phyloP scores from a whole-genome alignment of 768 basidiomycete species.

The Naematelia aurantialba region DNA sequence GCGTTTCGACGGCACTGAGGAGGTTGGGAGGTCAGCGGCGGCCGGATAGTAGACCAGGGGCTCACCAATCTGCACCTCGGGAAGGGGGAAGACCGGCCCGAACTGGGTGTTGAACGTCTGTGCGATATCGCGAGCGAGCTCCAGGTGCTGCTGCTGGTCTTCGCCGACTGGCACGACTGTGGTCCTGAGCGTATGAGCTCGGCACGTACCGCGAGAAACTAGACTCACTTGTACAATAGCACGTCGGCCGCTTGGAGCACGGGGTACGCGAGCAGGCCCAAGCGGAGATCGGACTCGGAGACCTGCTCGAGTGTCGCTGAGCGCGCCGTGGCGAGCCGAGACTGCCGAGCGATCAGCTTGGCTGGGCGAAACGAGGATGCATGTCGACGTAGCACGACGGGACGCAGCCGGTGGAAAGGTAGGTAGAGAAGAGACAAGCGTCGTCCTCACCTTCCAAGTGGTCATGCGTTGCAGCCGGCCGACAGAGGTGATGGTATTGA shows the following conservation, averaged over 20 bases:
- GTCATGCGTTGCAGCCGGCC: conserved; percentile 87
- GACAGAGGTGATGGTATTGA: conserved; percentile 77
- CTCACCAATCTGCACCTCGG: conserved; percentile 71
- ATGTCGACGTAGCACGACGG: too few species aligned
- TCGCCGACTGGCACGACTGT: conserved; percentile 95
- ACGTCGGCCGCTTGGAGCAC: conserved; percentile 92
- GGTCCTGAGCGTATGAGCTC: conserved; percentile 56
- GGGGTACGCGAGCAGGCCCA: conserved; percentile 87
- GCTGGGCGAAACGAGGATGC: too few species aligned
- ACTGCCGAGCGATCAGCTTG: conserved; percentile 52
- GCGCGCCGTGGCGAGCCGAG: conserved; percentile 67
- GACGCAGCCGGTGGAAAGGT: neutral
- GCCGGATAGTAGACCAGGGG: neutral
- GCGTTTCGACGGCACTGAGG: conserved; percentile 69
- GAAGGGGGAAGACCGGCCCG: conserved; percentile 65
- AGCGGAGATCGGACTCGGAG: conserved; percentile 74
- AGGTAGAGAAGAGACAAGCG: neutral
- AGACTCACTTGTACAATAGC: conserved; percentile 68
- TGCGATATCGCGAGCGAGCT: conserved; percentile 78
- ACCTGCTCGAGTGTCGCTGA: conserved; percentile 75
- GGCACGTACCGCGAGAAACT: neutral
- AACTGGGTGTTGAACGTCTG: conserved; percentile 75
- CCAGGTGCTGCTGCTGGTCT: conserved; percentile 91
- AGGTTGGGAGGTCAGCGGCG: neutral
- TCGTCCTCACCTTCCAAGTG: conserved; percentile 78